Conservation (phyloP, 305 asterid species). For the Caryopteris hybrid region DNA sequence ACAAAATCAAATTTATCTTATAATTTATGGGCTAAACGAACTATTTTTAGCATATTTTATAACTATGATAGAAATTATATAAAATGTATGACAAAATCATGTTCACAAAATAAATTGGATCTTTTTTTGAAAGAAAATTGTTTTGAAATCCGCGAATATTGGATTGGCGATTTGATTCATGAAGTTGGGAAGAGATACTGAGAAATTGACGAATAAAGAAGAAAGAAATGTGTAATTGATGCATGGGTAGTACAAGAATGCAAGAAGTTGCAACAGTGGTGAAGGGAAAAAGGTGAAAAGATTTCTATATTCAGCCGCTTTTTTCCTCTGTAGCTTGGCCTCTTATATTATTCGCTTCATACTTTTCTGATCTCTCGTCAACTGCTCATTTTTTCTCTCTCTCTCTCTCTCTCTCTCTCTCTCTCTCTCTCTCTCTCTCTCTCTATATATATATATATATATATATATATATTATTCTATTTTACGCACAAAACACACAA, state of each 20-base stretch:
- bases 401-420: constrained; percentile 11
- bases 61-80: no score
- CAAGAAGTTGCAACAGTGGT: constrained; percentile 1
- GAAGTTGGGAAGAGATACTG: not conserved
- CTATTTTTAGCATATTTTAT: no score
- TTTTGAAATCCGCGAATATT: no score
- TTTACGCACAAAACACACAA: not conserved
- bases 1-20: no score
- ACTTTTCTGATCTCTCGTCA: constrained; percentile 29
- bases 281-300: constrained; percentile 23
- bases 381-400: constrained; percentile 20
- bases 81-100: no score
- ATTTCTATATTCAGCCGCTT: constrained; percentile 36
- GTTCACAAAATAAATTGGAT: no score
- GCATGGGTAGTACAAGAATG: constrained; percentile 16
- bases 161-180: constrained; percentile 1
- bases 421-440: not conserved
- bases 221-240: not conserved
- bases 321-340: constrained; percentile 16
- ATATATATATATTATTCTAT: no score
- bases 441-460: no score
- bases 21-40: no score
- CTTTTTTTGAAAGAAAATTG: no score
- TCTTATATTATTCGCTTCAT: constrained; percentile 26
- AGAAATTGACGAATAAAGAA: not conserved